These are phyloP conservation scores for Lasiosphaeris hirsuta DNA, from an alignment of 495 filamentous ascomycete genomes.

Conservation along the genomic window DNA sequence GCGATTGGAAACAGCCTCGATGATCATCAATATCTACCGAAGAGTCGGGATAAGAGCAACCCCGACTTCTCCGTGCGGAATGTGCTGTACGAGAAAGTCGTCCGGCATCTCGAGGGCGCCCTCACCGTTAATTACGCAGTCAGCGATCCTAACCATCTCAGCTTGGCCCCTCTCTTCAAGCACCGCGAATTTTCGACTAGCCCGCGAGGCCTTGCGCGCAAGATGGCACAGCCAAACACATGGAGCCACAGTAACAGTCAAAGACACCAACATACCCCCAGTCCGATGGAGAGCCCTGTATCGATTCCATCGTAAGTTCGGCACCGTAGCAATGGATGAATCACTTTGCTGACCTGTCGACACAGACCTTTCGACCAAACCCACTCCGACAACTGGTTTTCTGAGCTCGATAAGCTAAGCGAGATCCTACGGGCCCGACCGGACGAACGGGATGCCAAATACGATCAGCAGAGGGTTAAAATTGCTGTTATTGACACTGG, in stretches of 20 bases:
- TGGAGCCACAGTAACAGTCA: neutral
- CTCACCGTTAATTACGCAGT: neutral
- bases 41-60: neutral
- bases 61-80: neutral
- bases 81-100: constrained; percentile 1
- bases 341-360: too few relatives aligned
- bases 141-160: too few relatives aligned
- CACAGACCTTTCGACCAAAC: too few relatives aligned
- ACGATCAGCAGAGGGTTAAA: constrained; percentile 3
- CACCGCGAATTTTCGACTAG: neutral
- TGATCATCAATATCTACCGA: neutral
- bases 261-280: neutral
- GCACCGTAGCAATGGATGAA: too few relatives aligned
- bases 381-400: constrained; percentile 11
- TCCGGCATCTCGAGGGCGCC: neutral
- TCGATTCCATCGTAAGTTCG: too few relatives aligned
- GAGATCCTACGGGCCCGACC: constrained; percentile 9
- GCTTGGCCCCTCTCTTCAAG: neutral
- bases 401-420: constrained; percentile 18
- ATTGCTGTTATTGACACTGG: constrained; percentile 24
- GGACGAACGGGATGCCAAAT: constrained; percentile 1
- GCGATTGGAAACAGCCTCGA: neutral
- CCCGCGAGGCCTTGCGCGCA: too few relatives aligned
- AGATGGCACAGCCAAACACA: too few relatives aligned
- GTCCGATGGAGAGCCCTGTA: neutral